A percentile compares a stretch with the other conserved stretches of the same genome.
Conservation (phyloP, 805 yeast genomes). For the Metschnikowia lochheadii region DNA sequence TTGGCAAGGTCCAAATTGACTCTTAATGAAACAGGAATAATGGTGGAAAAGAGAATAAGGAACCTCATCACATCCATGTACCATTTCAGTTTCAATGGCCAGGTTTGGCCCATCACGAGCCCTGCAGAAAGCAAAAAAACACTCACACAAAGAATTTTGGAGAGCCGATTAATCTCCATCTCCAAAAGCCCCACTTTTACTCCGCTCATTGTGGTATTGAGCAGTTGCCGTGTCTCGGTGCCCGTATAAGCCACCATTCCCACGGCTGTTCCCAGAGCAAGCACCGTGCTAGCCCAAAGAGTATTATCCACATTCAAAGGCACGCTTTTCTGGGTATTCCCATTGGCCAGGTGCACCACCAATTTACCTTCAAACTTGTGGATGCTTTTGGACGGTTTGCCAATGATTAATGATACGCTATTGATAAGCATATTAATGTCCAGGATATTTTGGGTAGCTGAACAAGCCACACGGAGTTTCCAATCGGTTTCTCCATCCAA, state of each 20-base stretch:
- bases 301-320: constrained; percentile 87
- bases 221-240: constrained; percentile 85
- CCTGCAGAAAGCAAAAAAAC: constrained; percentile 75
- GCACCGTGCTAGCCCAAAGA: constrained; percentile 95
- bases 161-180: constrained; percentile 80
- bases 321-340: constrained; percentile 33
- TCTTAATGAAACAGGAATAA: constrained; percentile 91
- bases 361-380: constrained; percentile 78
- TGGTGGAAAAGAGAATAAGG: constrained; percentile 86
- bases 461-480: constrained; percentile 82
- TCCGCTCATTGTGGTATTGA: constrained; percentile 85
- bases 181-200: constrained; percentile 89
- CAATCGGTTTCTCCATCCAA: constrained; percentile 99
- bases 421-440: constrained; percentile 49
- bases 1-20: constrained; percentile 95
- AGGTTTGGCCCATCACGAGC: constrained; percentile 79
- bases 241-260: constrained; percentile 93
- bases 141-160: constrained; percentile 82
- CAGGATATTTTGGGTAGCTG: constrained; percentile 56
- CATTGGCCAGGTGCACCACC: constrained; percentile 42
- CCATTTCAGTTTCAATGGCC: constrained; percentile 61
- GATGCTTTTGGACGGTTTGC: constrained; percentile 82
- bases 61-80: constrained; percentile 88
- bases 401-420: constrained; percentile 54
- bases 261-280: constrained; percentile 88